A percentile compares a stretch with the other conserved stretches of the same genome.
Conservation (phyloP, 495 filamentous ascomycete genomes). For the Paragyromitra xinjiangensis region DNA sequence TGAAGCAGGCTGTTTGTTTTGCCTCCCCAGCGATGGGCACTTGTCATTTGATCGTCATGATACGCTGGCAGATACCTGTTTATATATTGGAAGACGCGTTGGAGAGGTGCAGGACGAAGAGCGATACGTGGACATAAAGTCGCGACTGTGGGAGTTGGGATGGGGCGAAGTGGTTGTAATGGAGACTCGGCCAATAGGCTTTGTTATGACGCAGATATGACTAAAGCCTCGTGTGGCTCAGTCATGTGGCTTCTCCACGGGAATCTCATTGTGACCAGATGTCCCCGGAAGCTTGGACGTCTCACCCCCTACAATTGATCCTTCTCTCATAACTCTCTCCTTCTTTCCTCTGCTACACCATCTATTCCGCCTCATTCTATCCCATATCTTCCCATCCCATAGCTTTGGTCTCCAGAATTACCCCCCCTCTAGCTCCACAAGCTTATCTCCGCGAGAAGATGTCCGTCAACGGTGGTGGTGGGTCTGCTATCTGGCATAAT, state of each 20-base stretch:
- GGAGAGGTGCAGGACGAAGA: constrained; percentile 23
- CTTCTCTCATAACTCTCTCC: constrained; percentile 5
- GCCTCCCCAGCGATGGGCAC: constrained; percentile 26
- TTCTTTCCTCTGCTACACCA: constrained; percentile 4
- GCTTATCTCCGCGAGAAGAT: constrained; percentile 36
- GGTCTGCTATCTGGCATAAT: constrained; percentile 21
- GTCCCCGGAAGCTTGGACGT: constrained; percentile 45
- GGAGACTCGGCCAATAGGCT: constrained; percentile 6
- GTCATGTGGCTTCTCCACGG: constrained; percentile 39
- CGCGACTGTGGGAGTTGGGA: background rate
- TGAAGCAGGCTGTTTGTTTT: constrained; percentile 36
- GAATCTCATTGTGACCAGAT: constrained; percentile 51
- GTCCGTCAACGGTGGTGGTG: constrained; percentile 48
- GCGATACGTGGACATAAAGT: constrained; percentile 41
- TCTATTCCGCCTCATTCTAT: constrained; percentile 10
- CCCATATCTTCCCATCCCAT: constrained; percentile 9
- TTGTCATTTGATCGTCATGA: constrained; percentile 35
- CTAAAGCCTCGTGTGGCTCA: constrained; percentile 35
- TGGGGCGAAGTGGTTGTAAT: background rate
- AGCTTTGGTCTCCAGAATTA: constrained; percentile 8
- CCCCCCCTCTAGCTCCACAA: constrained; percentile 17
- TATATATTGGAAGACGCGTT: constrained; percentile 37
- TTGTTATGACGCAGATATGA: constrained; percentile 38
- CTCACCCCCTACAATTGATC: constrained; percentile 40
- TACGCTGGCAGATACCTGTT: constrained; percentile 37